phyloP scores from a whole-genome alignment of 2,329 filamentous ascomycete genomes.

The Aureobasidium musti region DNA sequence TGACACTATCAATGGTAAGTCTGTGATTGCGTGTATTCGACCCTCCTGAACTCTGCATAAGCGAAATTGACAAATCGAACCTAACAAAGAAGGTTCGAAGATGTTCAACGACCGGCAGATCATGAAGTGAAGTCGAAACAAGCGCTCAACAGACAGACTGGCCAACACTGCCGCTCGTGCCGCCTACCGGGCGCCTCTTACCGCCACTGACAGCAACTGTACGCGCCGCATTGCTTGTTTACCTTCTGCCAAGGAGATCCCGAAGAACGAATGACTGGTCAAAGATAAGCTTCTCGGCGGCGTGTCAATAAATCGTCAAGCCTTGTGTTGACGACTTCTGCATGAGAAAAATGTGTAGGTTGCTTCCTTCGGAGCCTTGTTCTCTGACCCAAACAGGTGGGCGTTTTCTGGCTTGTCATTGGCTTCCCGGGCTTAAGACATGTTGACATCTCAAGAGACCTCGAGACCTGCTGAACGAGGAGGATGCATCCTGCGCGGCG shows the following conservation, averaged over 20 bases:
- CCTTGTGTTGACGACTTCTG: conserved; percentile 6
- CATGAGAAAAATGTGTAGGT: neutral
- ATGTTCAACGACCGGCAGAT: neutral
- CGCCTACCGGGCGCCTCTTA: conserved; percentile 5
- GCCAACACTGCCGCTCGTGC: conserved; percentile 5
- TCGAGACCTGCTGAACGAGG: neutral
- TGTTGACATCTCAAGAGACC: conserved; percentile 5
- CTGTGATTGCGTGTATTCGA: neutral
- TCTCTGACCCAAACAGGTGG: conserved; percentile 5
- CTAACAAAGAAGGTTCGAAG: neutral
- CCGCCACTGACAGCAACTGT: conserved; percentile 6
- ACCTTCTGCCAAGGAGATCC: conserved; percentile 1
- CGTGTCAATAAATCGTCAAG: neutral
- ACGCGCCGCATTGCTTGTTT: conserved; percentile 19
- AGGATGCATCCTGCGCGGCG: neutral
- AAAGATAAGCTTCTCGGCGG: conserved; percentile 5
- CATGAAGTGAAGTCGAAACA: conserved; percentile 12
- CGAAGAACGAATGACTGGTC: neutral
- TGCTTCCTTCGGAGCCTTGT: conserved; percentile 7
- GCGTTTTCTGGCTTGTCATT: conserved; percentile 11
- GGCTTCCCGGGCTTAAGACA: neutral
- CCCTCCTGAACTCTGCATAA: neutral
- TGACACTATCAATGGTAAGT: neutral
- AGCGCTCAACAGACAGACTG: neutral
- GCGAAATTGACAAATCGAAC: neutral